Base-by-base conservation (phyloP, 345 rosid genomes). In the Viola odorata region DNA sequence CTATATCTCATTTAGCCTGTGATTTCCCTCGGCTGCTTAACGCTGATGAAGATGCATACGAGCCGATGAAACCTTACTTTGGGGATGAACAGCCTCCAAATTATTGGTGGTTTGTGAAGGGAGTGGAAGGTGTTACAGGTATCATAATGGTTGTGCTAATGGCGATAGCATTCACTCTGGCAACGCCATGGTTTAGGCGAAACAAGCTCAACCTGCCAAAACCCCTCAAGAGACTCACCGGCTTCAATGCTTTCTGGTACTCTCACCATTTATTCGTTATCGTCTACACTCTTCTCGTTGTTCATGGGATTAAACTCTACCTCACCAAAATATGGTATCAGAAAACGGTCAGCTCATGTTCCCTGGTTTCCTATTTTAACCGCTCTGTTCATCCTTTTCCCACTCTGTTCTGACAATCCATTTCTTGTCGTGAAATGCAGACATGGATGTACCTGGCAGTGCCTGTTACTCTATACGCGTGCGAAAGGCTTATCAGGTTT, bases 221-320 rank as follows among this genome's bases (percentile, higher is more conserved):
- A 1, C 78, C 80, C 37, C 76, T 91, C 7, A 84, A 81, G 71
- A 88, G 73, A 68, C 84, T 91, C 47, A 85, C 97, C 0, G 97
- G 97, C 37, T 91, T 91, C 68, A 90, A 90, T 56, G 96, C 95
- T 50, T 90, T 90, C 63, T 90, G 97, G 97, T 90, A 90, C 67
- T 84, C 96, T 6, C 96, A 90, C 72, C 97, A 90, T 66, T 73
- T 81, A 23, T 87, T 90, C 56, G 80, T 90, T 15, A 81, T 87
- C 36, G 97, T 90, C 71, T 90, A 90, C 65, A 53, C 86, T 41
- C 88, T 85, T 41, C 96, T 91, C 66, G 55, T 87, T 53, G 87
- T 87, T 60, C 97, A 91, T 55, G 92, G 97, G 5, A 76, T 85
- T 67, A 45, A 75, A 55, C 86, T 91, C 63, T 91, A 84, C 73